phyloP scores from a whole-genome alignment of 495 filamentous ascomycete genomes.

The Aspergillus wentii region DNA sequence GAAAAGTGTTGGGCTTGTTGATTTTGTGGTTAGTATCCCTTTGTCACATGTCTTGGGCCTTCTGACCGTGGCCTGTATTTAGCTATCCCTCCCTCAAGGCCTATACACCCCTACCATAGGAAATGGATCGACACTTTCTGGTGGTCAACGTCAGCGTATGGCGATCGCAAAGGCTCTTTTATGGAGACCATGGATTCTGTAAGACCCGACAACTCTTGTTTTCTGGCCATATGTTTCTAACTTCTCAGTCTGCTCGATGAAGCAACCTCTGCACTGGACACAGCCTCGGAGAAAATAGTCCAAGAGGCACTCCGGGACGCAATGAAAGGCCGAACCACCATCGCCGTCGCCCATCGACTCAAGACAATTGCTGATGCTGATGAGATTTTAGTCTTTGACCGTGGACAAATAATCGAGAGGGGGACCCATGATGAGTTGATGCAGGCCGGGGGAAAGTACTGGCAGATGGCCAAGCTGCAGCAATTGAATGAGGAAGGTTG shows the following conservation, averaged over 20 bases:
- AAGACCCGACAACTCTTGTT: not conserved
- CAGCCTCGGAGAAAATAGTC: constrained; percentile 62
- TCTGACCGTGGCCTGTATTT: not conserved
- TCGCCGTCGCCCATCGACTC: constrained; percentile 44
- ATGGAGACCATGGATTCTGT: constrained; percentile 31
- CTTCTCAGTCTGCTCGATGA: constrained; percentile 43
- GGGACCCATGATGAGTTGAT: constrained; percentile 37
- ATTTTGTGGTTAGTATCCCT: constrained; percentile 3
- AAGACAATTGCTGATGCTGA: constrained; percentile 37
- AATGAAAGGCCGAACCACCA: constrained; percentile 25
- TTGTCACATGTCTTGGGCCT: not conserved
- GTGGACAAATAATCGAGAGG: constrained; percentile 24
- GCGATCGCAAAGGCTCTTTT: constrained; percentile 44
- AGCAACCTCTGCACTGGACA: constrained; percentile 51
- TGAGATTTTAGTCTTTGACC: constrained; percentile 36
- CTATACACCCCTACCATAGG: constrained; percentile 1
- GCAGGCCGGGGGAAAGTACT: constrained; percentile 29
- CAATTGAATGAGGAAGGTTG: constrained; percentile 1
- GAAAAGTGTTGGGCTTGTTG: constrained; percentile 1
- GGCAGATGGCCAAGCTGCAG: constrained; percentile 21
- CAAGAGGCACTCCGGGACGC: constrained; percentile 54
- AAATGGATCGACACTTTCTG: constrained; percentile 12
- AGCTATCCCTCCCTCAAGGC: constrained; percentile 6
- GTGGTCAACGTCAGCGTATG: constrained; percentile 42
- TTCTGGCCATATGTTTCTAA: too few relatives aligned